Base-by-base conservation (phyloP, 139 green algal genomes). In the Coelastrella sp. region DNA sequence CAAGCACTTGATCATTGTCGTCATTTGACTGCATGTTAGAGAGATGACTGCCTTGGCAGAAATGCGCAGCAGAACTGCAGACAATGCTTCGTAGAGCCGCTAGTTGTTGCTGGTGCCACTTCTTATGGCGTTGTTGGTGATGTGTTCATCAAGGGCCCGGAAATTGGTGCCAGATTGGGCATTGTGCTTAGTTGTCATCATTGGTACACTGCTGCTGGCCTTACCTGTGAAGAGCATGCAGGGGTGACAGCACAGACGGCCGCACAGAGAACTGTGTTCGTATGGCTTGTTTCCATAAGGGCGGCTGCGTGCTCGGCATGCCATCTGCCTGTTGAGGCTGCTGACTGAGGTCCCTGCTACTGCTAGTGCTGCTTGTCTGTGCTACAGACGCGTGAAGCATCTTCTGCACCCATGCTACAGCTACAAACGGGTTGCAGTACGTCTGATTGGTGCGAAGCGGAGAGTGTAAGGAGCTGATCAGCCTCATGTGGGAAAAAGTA, bases 211-310 rank as follows among this genome's bases (percentile, higher is more conserved):
- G 78, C 35, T 56, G 80, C 24, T 58, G 58, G 57, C 24, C n/a
- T 72, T 4, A 88, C 84, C 68, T 82, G 58, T 89, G 85, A 7
- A 84, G 11, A 4, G 74, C 25, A 65, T 90, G 86, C 86, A 90
- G 60, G 5, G 86, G 86, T 56, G 86, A 90, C 25, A 90, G 73
- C 11, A 78, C 86, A 3, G 86, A 90, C 7, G 86, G 86, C 8
- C 86, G 75, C 4, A 90, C 27, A 10, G 75, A 85, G 59, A 61
- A 90, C 4, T 7, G 56, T 14, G 73, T 14, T 6, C 35, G 68
- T 12, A 20, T 17, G 12, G 4, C 7, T 6, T 76, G 60, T 24
- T 66, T 75, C 80, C 80, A 85, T 58, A 15, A 59, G 8, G 74
- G 59, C 61, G 35, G 65, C 19, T 56, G 82, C 82, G 12, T 24